phyloP scores from a whole-genome alignment of 2,329 filamentous ascomycete species.

The Aspergillus sp. region DNA sequence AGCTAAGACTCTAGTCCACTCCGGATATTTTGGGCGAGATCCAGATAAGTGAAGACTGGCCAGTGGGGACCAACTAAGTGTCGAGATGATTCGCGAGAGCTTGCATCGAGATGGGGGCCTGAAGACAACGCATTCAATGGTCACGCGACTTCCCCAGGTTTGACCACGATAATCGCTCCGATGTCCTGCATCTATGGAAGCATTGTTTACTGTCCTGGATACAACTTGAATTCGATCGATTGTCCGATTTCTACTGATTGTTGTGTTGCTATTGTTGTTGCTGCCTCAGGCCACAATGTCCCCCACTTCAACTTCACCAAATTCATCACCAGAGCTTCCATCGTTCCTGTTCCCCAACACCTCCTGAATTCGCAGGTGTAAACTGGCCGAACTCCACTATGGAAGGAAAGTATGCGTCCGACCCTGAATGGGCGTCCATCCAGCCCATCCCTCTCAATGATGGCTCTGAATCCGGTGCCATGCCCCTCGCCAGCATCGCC shows the following conservation, averaged over 20 bases:
- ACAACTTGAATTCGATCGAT: background rate
- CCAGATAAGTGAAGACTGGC: background rate
- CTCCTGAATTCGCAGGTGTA: background rate
- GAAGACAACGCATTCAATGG: background rate
- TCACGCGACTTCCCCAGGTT: background rate
- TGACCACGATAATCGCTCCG: background rate
- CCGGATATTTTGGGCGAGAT: background rate
- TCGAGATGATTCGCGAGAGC: too few relatives aligned
- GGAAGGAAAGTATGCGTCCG: constrained; percentile 55
- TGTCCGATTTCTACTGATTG: constrained; percentile 10
- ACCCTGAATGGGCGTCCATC: constrained; percentile 81
- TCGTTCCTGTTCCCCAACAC: constrained; percentile 8
- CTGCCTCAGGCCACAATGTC: constrained; percentile 27
- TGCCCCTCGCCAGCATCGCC: constrained; percentile 86
- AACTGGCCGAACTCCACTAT: constrained; percentile 18
- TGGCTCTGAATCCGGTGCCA: constrained; percentile 52
- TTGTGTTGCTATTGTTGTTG: constrained; percentile 25
- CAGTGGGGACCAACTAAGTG: too few relatives aligned
- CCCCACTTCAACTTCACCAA: constrained; percentile 20
- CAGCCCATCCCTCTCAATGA: constrained; percentile 81
- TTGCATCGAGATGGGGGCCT: background rate
- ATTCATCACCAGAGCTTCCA: background rate
- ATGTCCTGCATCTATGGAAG: background rate
- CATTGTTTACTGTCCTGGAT: background rate
- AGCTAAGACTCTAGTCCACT: background rate